phyloP scores from a whole-genome alignment of 1,139 yeast species.

The Yamadazyma jaroonii region DNA sequence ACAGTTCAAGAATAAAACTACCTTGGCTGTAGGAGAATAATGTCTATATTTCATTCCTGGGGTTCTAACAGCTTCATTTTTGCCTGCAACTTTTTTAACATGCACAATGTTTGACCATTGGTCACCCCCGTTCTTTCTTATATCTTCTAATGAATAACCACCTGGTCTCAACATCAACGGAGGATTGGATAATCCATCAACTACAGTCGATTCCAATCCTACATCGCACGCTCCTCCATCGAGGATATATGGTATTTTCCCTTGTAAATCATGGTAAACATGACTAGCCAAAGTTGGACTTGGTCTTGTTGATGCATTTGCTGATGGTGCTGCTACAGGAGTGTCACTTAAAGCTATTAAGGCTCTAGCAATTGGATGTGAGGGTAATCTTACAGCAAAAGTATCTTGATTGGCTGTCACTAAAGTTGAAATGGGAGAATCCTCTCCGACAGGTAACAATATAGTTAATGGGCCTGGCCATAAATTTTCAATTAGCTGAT shows the following conservation, averaged over 20 bases:
- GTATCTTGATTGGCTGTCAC: constrained; percentile 89
- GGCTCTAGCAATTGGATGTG: constrained; percentile 87
- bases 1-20: constrained; percentile 60
- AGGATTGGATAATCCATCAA: constrained; percentile 81
- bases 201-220: constrained; percentile 92
- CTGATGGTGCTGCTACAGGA: constrained; percentile 97
- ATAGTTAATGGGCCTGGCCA: constrained; percentile 99
- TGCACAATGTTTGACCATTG: constrained; percentile 61
- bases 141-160: constrained; percentile 80
- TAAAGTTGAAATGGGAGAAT: constrained; percentile 57
- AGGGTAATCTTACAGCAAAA: constrained; percentile 87
- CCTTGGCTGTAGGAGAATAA: constrained; percentile 87
- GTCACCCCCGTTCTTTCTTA: constrained; percentile 58
- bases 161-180: constrained; percentile 94
- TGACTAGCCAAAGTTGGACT: constrained; percentile 89
- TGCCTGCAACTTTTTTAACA: constrained; percentile 65
- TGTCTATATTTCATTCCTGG: constrained; percentile 99
- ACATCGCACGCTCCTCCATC: constrained; percentile 93
- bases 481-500: constrained; percentile 57
- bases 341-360: constrained; percentile 80
- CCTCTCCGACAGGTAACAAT: constrained; percentile 60
- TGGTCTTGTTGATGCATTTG: constrained; percentile 93
- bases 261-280: constrained; percentile 74
- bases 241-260: constrained; percentile 76
- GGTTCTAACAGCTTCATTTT: constrained; percentile 73